Evolutionary conservation across 257 asterid species (phyloP), one percentile per base, ranked within the genome.

Genomic region (Solanum acaule): DNA sequence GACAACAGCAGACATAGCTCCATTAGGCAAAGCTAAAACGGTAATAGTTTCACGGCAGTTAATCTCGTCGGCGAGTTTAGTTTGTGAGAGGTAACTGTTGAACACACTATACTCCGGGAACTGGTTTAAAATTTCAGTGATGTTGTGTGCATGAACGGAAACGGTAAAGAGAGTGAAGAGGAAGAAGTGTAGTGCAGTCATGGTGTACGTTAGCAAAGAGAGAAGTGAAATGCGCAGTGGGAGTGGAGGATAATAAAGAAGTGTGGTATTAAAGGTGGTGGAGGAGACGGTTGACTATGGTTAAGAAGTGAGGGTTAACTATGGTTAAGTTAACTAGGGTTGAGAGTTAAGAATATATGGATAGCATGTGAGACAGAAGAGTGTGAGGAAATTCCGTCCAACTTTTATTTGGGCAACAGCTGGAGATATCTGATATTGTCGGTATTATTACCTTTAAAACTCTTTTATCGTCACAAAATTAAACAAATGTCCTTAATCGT

Each of bases 31-130:
- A 46, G 83, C 98, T 86, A 96, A 93, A 81, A 97, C 98, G 85
- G 99, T 97, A 85, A 97, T 93, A 6, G 99, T 94, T 20, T 87
- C 86, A 23, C 99, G 98, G 92, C 96, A 93, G 96, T 97, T 96
- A 93, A 97, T 96, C 67, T 97, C 99, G 89, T 96, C 99, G 89
- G 98, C 98, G 93, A 97, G 98, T 67, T 97, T 97, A 8, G 99
- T 97, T 42, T 90, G 92, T 61, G 95, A 52, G 87, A 97, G 95
- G 8, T 92, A 85, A 49, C 44, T 68, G 94, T 94, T 97, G 96
- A 93, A 97, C 33, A 92, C 94, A 88, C 93, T 92, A 95, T 97
- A 97, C 67, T 97, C 98, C 6, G 99, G 95, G 91, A 35, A 92
- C 8, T 77, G 92, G 56, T 90, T 86, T 65, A 97, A 96, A 42